Conservation (phyloP, 805 yeast genomes). For the Scheffersomyces ergatensis region DNA sequence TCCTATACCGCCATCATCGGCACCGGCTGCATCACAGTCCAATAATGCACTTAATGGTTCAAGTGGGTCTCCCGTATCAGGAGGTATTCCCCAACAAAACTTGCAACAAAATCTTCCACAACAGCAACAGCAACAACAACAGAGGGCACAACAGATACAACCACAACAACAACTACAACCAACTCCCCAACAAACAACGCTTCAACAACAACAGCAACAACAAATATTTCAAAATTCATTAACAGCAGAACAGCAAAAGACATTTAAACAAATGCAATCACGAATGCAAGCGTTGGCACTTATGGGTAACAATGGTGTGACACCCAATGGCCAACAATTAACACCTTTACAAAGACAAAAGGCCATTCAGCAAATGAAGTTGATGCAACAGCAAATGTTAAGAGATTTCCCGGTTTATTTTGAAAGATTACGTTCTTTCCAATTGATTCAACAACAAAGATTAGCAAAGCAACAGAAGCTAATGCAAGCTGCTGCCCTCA, state of each 20-base stretch:
- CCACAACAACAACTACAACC: slow-evolving; percentile 10
- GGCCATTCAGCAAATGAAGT: slow-evolving; percentile 41
- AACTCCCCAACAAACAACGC: slow-evolving; percentile 11
- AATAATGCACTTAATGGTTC: not conserved
- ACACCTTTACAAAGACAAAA: slow-evolving; percentile 45
- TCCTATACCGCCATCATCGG: not conserved
- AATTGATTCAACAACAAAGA: slow-evolving; percentile 26
- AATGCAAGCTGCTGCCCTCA: slow-evolving; percentile 1
- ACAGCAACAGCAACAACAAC: slow-evolving; percentile 1
- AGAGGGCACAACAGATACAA: slow-evolving; percentile 11
- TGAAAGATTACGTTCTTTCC: slow-evolving; percentile 36
- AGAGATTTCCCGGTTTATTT: slow-evolving; percentile 37
- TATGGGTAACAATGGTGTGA: slow-evolving; percentile 42
- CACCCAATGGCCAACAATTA: slow-evolving; percentile 40
- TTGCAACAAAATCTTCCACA: not conserved
- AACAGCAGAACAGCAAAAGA: slow-evolving; percentile 40
- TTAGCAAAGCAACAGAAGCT: slow-evolving; percentile 12
- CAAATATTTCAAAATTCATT: slow-evolving; percentile 43
- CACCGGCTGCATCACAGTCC: not conserved
- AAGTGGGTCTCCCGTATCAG: too few relatives aligned
- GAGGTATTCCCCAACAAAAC: slow-evolving; percentile 1
- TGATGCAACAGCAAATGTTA: slow-evolving; percentile 32
- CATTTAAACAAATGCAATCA: slow-evolving; percentile 37
- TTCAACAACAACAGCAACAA: slow-evolving; percentile 42
- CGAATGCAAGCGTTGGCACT: slow-evolving; percentile 38